Percentiles rank a stretch among this genome's conserved stretches.
Conservation (phyloP, 202 grass and related monocot genomes). For the Carex arenaria region DNA sequence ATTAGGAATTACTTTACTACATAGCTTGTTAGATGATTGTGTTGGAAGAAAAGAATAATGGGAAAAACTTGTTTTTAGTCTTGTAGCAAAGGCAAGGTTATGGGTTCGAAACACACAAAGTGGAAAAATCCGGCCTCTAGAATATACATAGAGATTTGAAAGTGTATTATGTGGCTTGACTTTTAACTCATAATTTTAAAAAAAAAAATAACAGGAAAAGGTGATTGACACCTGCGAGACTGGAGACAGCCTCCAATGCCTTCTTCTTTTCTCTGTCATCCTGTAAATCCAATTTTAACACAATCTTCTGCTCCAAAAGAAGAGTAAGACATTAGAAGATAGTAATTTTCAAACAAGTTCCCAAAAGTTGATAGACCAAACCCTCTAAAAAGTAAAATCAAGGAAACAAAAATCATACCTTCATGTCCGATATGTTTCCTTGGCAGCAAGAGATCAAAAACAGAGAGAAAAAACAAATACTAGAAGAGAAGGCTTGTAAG, state of each 20-base stretch:
- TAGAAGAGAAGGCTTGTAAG: too few species aligned
- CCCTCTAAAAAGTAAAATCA: background rate
- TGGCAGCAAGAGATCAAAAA: background rate
- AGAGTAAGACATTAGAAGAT: background rate
- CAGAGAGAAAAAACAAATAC: background rate
- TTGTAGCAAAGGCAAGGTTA: too few species aligned
- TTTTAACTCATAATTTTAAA: background rate
- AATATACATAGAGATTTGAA: too few species aligned
- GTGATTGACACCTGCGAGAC: slow-evolving; percentile 33
- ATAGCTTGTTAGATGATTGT: too few species aligned
- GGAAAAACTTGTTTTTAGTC: too few species aligned
- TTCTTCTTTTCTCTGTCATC: slow-evolving; percentile 79
- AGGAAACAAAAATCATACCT: slow-evolving; percentile 7
- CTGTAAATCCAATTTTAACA: slow-evolving; percentile 68
- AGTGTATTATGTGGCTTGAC: too few species aligned
- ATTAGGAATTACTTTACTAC: too few species aligned
- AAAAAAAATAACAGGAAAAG: background rate
- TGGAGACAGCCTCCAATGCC: slow-evolving; percentile 69
- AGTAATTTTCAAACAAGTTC: background rate
- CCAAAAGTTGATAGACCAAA: background rate
- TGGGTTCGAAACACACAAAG: too few species aligned
- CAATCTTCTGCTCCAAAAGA: slow-evolving; percentile 47
- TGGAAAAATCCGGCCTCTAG: too few species aligned
- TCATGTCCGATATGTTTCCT: slow-evolving; percentile 53
- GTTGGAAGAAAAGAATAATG: too few species aligned